Percentiles rank a stretch among this genome's conserved stretches.
Conservation (phyloP, 2,329 filamentous ascomycete genomes). For the Alternaria tenuissima region DNA sequence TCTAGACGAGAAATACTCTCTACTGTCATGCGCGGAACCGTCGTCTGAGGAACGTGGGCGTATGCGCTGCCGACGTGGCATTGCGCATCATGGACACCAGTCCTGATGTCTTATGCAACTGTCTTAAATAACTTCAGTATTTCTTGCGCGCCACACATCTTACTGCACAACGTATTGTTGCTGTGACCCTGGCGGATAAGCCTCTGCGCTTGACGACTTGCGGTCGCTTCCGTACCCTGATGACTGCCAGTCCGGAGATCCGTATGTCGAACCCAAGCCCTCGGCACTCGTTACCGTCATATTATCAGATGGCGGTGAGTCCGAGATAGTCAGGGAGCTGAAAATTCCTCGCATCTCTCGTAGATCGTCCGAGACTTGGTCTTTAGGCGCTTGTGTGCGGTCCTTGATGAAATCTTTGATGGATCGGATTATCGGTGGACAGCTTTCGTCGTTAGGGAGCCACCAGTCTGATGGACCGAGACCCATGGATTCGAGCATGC, state of each 20-base stretch:
- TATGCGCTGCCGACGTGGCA: conserved; percentile 14
- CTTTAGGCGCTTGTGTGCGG: conserved; percentile 64
- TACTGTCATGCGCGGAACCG: conserved; percentile 17
- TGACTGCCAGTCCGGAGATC: conserved; percentile 35
- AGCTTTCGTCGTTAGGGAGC: conserved; percentile 83
- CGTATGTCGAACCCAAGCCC: conserved; percentile 25
- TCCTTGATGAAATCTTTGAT: conserved; percentile 85
- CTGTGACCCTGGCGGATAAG: conserved; percentile 19
- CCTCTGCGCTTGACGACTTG: conserved; percentile 28
- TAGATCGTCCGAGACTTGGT: conserved; percentile 68
- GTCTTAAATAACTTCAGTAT: not conserved
- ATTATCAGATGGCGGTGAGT: conserved; percentile 43
- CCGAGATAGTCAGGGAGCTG: conserved; percentile 50
- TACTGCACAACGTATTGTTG: conserved; percentile 27
- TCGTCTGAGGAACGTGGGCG: conserved; percentile 11
- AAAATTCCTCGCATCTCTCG: conserved; percentile 78
- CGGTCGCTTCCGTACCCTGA: conserved; percentile 30
- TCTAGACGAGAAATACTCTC: conserved; percentile 19
- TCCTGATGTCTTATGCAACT: conserved; percentile 8
- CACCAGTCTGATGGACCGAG: conserved; percentile 83
- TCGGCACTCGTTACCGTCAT: conserved; percentile 40
- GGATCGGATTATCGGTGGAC: conserved; percentile 75
- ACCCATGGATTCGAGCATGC: conserved; percentile 79
- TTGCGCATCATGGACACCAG: conserved; percentile 8
- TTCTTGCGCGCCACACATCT: conserved; percentile 4